Evolutionary conservation across 768 basidiomycete genomes (phyloP), one percentile per base, ranked within the genome.

Genomic region (Cystobasidium onofrii): DNA sequence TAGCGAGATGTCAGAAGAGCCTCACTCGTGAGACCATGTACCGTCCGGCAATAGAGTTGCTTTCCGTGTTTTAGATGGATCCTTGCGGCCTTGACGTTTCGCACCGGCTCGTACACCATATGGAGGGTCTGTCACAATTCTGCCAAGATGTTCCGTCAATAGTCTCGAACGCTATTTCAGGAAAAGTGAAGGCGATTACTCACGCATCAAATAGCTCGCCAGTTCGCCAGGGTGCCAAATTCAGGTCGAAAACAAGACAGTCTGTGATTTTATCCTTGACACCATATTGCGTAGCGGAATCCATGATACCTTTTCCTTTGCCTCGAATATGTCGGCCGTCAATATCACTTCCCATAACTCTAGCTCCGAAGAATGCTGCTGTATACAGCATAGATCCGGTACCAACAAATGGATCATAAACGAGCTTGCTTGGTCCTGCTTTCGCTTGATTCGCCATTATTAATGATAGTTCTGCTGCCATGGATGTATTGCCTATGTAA

Each of bases 261-360:
- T 96, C 95, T 27, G 96, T 75, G 76, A 99, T 86, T 29, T 86
- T 85, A 36, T 86, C 82, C 1, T 84, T 83, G 0, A 92, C 85
- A 1, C 89, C 90, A 77, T 98, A 99, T 77, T 95, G 92, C 1
- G 60, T 61, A 0, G 79, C 79, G 25, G 66, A 74, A 41, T 72
- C 44, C 18, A 36, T 39, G 29, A 75, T 34, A 4, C 41, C 27
- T 44, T 74, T 41, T 20, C 66, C 76, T 85, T 91, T 95, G 20
- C 96, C 96, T 74, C 92, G 84, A 89, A 98, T 94, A 80, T 98
- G 95, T 50, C 96, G 33, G 0, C 96, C 96, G 78, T 98, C 95
- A 62, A 99, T 97, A 80, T 98, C 96, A 20, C 91, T 93, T 20
- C 95, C 96, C 70, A 90, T 87, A 0, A 93, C 86, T 31, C 87